These are phyloP conservation scores for Colletotrichum magnum DNA, from an alignment of 2,329 filamentous ascomycete genomes.

Conservation along the genomic window DNA sequence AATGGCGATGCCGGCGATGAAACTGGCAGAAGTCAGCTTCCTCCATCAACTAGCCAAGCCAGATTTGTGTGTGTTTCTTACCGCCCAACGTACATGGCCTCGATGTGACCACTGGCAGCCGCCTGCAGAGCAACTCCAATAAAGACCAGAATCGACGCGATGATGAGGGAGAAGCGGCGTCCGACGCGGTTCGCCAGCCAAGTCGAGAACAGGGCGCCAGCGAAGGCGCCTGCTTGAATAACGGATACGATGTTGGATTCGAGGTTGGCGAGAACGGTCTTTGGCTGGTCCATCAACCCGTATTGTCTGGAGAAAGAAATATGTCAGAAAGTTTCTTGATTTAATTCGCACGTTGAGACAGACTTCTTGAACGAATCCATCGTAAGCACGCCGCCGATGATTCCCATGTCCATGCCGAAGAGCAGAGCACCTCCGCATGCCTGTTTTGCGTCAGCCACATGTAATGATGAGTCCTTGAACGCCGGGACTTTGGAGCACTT, in stretches of 20 bases:
- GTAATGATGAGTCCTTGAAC: not conserved
- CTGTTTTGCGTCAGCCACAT: not conserved
- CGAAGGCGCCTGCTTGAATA: constrained; percentile 47
- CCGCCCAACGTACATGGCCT: constrained; percentile 31
- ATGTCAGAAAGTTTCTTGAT: no score
- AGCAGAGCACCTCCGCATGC: constrained; percentile 42
- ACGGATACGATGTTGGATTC: constrained; percentile 47
- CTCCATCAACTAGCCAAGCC: constrained; percentile 41
- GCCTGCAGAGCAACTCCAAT: constrained; percentile 31
- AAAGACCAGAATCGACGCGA: constrained; percentile 11
- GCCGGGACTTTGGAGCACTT: constrained; percentile 36
- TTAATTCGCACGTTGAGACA: not conserved
- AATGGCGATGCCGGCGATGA: constrained; percentile 65
- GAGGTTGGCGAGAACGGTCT: constrained; percentile 42
- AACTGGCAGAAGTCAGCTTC: constrained; percentile 52
- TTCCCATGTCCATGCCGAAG: constrained; percentile 48
- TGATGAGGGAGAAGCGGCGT: constrained; percentile 14
- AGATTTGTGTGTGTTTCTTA: not conserved
- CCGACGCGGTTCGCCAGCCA: constrained; percentile 13
- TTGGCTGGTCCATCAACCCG: constrained; percentile 41
- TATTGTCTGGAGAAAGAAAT: constrained; percentile 41
- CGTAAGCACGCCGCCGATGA: constrained; percentile 47
- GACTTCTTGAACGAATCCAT: constrained; percentile 46
- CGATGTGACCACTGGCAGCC: constrained; percentile 29
- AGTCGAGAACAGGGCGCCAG: constrained; percentile 44